These are phyloP conservation scores for Porphyrellus cyaneotinctus DNA, from an alignment of 768 basidiomycete genomes.

Conservation along the genomic window DNA sequence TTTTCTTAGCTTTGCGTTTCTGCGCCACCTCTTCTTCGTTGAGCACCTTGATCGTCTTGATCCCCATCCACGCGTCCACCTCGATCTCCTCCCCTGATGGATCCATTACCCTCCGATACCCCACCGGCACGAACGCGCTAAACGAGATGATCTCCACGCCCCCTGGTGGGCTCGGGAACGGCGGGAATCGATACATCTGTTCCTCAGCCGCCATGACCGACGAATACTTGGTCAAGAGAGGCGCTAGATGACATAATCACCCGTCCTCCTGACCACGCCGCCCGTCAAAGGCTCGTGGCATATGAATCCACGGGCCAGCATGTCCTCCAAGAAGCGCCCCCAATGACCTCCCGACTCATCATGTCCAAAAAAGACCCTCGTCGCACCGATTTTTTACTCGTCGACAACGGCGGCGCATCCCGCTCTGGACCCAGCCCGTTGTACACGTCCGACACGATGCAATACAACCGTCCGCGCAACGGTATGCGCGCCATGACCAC, in stretches of 20 bases:
- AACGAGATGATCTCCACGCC: constrained; percentile 44
- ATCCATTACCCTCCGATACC: constrained; percentile 13
- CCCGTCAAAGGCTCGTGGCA: too few relatives aligned
- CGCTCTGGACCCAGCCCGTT: background rate
- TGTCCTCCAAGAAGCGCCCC: too few relatives aligned
- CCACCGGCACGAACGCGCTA: constrained; percentile 33
- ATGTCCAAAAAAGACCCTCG: constrained; percentile 26
- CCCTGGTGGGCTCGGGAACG: constrained; percentile 41
- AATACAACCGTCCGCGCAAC: constrained; percentile 1
- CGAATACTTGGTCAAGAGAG: too few relatives aligned
- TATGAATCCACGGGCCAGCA: too few relatives aligned
- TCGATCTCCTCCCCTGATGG: constrained; percentile 19
- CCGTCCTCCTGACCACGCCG: background rate
- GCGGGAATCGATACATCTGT: constrained; percentile 35
- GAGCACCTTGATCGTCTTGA: constrained; percentile 26
- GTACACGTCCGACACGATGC: constrained; percentile 20
- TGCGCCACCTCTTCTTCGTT: constrained; percentile 20
- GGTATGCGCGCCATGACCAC: constrained; percentile 22
- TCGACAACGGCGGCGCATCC: background rate
- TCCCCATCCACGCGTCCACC: constrained; percentile 22
- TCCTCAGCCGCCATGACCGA: background rate
- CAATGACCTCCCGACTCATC: constrained; percentile 20
- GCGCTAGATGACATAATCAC: constrained; percentile 10
- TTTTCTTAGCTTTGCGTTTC: constrained; percentile 15
- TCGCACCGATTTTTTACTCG: constrained; percentile 21